Conservation (phyloP, 345 rosid species). For the Acer negundo region DNA sequence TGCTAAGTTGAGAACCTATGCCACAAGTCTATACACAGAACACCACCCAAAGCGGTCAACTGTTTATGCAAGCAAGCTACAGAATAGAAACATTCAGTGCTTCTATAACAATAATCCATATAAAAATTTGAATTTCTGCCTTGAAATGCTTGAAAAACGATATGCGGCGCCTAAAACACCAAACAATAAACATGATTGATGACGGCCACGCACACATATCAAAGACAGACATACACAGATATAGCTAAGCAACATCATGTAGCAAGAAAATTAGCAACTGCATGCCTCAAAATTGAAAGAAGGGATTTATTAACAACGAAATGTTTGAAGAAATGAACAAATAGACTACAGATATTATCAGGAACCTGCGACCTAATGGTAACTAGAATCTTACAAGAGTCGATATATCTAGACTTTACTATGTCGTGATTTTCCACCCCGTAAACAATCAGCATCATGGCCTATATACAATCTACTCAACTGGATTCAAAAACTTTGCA, state of each 20-base stretch:
- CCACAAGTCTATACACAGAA: background rate
- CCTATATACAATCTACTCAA: slow-evolving; percentile 39
- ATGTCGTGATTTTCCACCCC: slow-evolving; percentile 21
- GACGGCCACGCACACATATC: background rate
- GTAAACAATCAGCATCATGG: slow-evolving; percentile 22
- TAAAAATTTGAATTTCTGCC: background rate
- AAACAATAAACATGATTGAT: background rate
- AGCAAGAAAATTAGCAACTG: slow-evolving; percentile 10
- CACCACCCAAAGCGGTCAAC: background rate
- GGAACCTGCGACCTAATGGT: slow-evolving; percentile 23
- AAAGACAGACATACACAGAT: background rate
- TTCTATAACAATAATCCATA: background rate
- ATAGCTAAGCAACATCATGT: background rate
- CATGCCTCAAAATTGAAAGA: slow-evolving; percentile 16
- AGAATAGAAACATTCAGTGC: background rate
- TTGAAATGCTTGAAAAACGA: background rate
- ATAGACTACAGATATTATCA: slow-evolving; percentile 19
- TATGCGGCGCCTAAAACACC: background rate
- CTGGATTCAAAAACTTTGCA: slow-evolving; percentile 27
- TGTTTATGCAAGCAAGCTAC: background rate
- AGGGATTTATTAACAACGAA: slow-evolving; percentile 24
- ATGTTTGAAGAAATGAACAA: slow-evolving; percentile 18
- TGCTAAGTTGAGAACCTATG: background rate
- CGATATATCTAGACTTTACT: slow-evolving; percentile 16
- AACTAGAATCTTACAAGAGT: slow-evolving; percentile 27